Conservation (phyloP, 495 filamentous ascomycete species). For the Alectoria sarmentosa region DNA sequence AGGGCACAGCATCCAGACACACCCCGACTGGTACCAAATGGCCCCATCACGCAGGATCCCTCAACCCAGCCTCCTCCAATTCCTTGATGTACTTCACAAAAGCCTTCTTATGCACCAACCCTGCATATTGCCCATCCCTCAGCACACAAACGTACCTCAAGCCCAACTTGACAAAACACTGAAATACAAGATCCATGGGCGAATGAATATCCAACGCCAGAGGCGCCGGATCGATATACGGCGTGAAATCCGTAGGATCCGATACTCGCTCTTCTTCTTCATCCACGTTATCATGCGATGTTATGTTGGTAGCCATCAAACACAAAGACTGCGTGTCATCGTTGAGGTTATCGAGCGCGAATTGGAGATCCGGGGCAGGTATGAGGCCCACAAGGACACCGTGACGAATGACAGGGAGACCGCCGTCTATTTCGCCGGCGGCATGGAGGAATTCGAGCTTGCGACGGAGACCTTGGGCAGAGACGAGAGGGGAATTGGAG, state of each 20-base stretch:
- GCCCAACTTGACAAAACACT: conserved; percentile 93
- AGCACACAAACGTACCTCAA: conserved; percentile 89
- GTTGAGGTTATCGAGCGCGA: conserved; percentile 74
- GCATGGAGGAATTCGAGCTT: conserved; percentile 77
- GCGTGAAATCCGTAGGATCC: conserved; percentile 78
- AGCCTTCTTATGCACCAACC: conserved; percentile 92
- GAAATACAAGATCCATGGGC: conserved; percentile 92
- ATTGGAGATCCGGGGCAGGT: conserved; percentile 90
- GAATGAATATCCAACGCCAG: conserved; percentile 81
- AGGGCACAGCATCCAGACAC: background rate
- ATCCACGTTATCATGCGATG: conserved; percentile 45
- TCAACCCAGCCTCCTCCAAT: conserved; percentile 46
- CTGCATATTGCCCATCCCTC: conserved; percentile 74
- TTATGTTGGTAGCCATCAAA: conserved; percentile 64
- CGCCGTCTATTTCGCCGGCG: conserved; percentile 86
- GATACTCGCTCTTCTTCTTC: conserved; percentile 45
- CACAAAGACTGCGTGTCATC: conserved; percentile 67
- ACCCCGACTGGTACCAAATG: background rate
- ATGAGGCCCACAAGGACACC: conserved; percentile 83
- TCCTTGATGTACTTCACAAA: conserved; percentile 94
- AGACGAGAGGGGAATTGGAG: conserved; percentile 64
- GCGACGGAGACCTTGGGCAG: conserved; percentile 62
- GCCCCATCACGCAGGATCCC: background rate
- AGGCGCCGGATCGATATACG: conserved; percentile 86
- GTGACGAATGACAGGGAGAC: conserved; percentile 76